phyloP scores from a whole-genome alignment of 345 rosid species.

The Zanthoxylum bungeanum region DNA sequence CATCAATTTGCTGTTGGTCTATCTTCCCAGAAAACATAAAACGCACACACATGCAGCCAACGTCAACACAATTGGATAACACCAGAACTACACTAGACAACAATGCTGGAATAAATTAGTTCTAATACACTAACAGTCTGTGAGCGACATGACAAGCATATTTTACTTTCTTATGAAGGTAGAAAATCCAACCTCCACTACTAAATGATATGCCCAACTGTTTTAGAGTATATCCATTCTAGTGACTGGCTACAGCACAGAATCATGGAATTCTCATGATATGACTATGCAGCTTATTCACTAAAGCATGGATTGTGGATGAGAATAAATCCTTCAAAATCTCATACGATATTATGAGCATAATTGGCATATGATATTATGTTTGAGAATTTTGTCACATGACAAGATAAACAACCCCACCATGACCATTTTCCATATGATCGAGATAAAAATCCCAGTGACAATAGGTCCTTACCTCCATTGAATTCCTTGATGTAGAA shows the following conservation, averaged over 20 bases:
- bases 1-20: too few species aligned
- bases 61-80: too few species aligned
- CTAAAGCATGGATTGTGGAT: too few species aligned
- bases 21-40: too few species aligned
- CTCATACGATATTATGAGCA: not conserved
- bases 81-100: too few species aligned
- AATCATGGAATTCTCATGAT: too few species aligned
- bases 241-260: not conserved
- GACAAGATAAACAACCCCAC: not conserved
- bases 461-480: constrained; percentile 52
- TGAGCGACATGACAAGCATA: not conserved
- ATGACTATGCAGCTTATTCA: too few species aligned
- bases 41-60: too few species aligned
- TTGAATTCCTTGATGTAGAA: constrained; percentile 52
- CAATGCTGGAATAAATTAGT: not conserved
- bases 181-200: not conserved
- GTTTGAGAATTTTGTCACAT: not conserved
- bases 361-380: not conserved
- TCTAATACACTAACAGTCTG: not conserved
- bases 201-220: not conserved
- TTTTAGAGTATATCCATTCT: not conserved
- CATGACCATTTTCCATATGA: constrained; percentile 1
- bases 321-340: not conserved
- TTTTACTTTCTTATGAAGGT: not conserved
- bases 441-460: not conserved